Evolutionary conservation across 805 yeast species (phyloP).

Genomic region (Teunomyces stri): DNA sequence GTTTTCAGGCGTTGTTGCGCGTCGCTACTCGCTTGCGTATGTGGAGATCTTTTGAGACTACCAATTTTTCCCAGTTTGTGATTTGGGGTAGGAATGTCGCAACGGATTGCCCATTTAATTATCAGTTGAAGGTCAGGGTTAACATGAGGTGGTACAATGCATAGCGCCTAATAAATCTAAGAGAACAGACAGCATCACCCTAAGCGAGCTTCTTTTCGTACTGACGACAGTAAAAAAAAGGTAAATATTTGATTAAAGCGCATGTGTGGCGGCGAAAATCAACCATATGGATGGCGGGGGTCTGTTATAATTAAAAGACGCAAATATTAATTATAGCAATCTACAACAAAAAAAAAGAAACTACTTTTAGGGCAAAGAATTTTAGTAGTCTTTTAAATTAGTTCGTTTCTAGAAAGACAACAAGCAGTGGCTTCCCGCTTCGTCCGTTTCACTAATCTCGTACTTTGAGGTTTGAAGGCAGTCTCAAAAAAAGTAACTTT

Average conservation of each 20-base stretch:
- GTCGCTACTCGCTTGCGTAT: not conserved
- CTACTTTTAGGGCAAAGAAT: not conserved
- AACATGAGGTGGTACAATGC: not conserved
- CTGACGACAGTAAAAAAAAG: no score
- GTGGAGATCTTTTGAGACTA: not conserved
- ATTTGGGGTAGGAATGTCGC: not conserved
- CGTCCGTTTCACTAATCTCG: not conserved
- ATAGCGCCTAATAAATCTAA: not conserved
- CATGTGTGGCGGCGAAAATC: no score
- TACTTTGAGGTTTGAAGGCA: not conserved
- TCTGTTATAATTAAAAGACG: no score
- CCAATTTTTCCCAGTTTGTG: not conserved
- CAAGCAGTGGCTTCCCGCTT: not conserved
- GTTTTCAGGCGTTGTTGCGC: not conserved
- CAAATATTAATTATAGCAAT: no score
- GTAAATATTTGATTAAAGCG: no score
- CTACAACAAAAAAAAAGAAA: not conserved
- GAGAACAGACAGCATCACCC: not conserved
- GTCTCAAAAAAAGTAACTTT: not conserved
- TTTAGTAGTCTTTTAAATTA: not conserved
- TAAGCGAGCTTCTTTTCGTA: not conserved
- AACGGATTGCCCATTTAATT: not conserved
- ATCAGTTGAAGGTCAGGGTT: not conserved
- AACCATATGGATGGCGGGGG: no score
- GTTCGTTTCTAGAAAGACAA: not conserved